Conservation (phyloP, 768 basidiomycete genomes). For the Rhizopogon rudus region DNA sequence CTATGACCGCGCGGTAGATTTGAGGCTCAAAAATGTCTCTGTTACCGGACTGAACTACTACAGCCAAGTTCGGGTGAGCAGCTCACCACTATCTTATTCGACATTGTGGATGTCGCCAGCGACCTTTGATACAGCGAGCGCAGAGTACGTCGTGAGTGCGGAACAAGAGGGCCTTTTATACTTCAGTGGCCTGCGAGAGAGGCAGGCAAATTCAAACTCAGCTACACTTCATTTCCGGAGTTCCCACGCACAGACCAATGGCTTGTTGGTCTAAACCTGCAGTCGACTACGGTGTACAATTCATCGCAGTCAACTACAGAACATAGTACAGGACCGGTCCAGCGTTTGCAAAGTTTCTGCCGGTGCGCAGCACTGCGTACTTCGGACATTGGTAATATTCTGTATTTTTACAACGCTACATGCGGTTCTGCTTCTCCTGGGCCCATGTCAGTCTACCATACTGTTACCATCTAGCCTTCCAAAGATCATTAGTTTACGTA, state of each 20-base stretch:
- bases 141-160: constrained; percentile 30
- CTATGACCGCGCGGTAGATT: constrained; percentile 92
- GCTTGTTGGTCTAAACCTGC: no score
- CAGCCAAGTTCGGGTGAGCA: constrained; percentile 57
- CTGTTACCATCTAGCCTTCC: no score
- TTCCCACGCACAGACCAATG: constrained; percentile 46
- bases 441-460: no score
- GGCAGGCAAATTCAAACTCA: constrained; percentile 39
- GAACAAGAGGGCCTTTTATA: constrained; percentile 34
- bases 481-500: no score
- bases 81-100: constrained; percentile 99
- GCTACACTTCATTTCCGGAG: constrained; percentile 16
- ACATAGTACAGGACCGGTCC: no score
- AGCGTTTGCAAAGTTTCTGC: no score
- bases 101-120: constrained; percentile 53
- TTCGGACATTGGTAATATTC: no score
- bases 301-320: no score
- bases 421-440: no score
- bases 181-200: constrained; percentile 31
- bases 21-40: constrained; percentile 66
- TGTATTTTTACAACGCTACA: no score
- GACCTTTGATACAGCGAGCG: constrained; percentile 22
- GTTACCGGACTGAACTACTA: constrained; percentile 54
- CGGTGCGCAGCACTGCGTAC: no score
- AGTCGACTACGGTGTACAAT: no score